Evolutionary conservation across 2,329 filamentous ascomycete genomes (phyloP), one percentile per base, ranked within the genome.

Genomic region (Nemania diffusa): DNA sequence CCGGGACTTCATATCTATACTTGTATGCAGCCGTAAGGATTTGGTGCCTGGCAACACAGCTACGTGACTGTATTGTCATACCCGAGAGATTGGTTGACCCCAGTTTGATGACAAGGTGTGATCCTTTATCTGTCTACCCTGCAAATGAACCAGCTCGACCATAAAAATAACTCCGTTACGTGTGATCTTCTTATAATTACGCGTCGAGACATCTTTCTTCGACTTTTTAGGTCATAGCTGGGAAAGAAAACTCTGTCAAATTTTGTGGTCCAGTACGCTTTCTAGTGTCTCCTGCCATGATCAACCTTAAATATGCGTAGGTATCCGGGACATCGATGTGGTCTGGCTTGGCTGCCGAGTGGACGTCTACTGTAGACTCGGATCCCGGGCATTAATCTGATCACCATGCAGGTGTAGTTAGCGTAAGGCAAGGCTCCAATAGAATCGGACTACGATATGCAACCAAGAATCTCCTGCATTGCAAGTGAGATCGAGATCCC

Each of bases 11-110:
- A n/a, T n/a, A n/a, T n/a, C n/a, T n/a, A n/a, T n/a, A n/a, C n/a
- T n/a, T n/a, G 20, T 20, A 46, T 20, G 42, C 42, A 22, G 9
- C 22, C 24, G 37, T 37, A 53, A 26, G 59, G 48, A 48, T 15
- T 22, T 3, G 5, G 20, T 20, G 42, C n/a, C 42, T 46, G 5
- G 7, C 24, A 8, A 22, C 24, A 27, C 15, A 26, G 46, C 22
- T 20, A 46, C 42, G 42, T 46, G 20, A 51, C 7, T 9, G 27
- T 34, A 40, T 48, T 63, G 29, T 34, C 44, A 13, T 48, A 57
- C 52, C 61, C 61, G 52, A 51, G 29, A 24, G 44, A 57, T 52
- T 63, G 61, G 61, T 50, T 40, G 9, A 57, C 52, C 61, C 60
- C 53, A 51, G 44, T n/a, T 44, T 57, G 34, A 40, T 40, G 34